Evolutionary conservation across 768 basidiomycete species (phyloP), one percentile per base, ranked within the genome.

Genomic region (Podaxis sp.): DNA sequence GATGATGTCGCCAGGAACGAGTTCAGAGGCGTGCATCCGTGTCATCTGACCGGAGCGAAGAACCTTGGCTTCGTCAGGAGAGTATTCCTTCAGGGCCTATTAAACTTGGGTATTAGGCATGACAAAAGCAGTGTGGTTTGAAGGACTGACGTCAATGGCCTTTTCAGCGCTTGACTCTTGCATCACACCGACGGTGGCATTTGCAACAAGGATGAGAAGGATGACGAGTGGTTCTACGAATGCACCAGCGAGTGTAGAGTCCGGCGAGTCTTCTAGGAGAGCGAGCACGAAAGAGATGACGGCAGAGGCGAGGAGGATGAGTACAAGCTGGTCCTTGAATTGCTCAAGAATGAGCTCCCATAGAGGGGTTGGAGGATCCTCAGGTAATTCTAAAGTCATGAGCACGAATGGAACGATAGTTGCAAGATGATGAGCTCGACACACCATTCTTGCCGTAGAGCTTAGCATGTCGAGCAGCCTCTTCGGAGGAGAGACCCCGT

Each of bases 311-410:
- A 99, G 89, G 38, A 99, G 85, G 71, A 99, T 99, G 66, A 99
- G 88, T 46, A 99, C 96, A 30, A 99, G 86, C 75, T 97, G 95
- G 77, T 99, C 96, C 81, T 99, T 91, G 83, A 99, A 99, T 77
- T 99, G 96, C 68, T 97, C 95, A n/a, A 99, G 83, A 64, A 99
- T 90, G 64, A 99, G 87, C 71, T 93, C 84, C 93, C 95, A 95
- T 36, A 99, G 72, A 3, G 96, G 93, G 3, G 96, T 97, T 2
- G 93, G 78, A 0, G 93, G 89, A 9, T 96, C 93, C 71, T 97
- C 95, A 11, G 96, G 96, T 6, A 99, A 82, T 71, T 93, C 96
- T 99, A 73, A 13, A 54, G 54, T 54, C 26, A 33, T 51, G 38
- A 52, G 49, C 40, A 42, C 55, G 57, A 66, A 65, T 36, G 42